These are phyloP conservation scores for Penicillium riverlandense DNA, from an alignment of 495 filamentous ascomycete species.

Conservation along the genomic window DNA sequence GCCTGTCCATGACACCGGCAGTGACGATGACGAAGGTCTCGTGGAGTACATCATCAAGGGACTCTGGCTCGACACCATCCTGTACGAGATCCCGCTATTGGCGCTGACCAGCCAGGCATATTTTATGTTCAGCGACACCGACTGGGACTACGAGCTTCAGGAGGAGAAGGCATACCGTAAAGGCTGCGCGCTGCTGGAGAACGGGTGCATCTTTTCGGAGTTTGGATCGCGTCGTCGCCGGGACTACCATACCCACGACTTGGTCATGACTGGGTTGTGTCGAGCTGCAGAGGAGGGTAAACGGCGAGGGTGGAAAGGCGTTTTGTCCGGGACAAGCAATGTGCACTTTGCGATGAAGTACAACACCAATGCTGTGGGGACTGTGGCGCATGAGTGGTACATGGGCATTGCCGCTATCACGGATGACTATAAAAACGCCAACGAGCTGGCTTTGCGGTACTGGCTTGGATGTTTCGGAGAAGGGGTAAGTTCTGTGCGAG, in stretches of 20 bases:
- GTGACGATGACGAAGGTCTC: constrained; percentile 64
- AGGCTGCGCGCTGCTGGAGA: constrained; percentile 64
- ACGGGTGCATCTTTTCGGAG: constrained; percentile 86
- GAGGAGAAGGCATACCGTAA: constrained; percentile 77
- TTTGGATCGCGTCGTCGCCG: constrained; percentile 84
- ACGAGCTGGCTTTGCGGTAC: constrained; percentile 71
- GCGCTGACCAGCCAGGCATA: constrained; percentile 91
- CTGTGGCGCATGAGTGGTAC: constrained; percentile 98
- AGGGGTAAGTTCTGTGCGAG: constrained; percentile 44
- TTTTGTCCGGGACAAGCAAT: constrained; percentile 85
- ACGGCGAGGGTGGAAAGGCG: constrained; percentile 55
- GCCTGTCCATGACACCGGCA: constrained; percentile 55
- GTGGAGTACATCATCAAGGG: constrained; percentile 68
- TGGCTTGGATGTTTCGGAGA: constrained; percentile 92
- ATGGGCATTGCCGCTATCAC: constrained; percentile 95
- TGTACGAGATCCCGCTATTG: constrained; percentile 94
- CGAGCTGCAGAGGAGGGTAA: constrained; percentile 63
- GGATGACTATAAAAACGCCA: constrained; percentile 74
- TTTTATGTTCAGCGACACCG: constrained; percentile 87
- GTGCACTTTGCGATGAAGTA: constrained; percentile 96
- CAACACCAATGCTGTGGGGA: constrained; percentile 73
- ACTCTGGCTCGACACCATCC: constrained; percentile 88
- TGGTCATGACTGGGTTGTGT: constrained; percentile 77
- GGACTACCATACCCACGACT: constrained; percentile 90
- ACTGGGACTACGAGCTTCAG: constrained; percentile 81